These are phyloP conservation scores for Aureobasidium sp. DNA, from an alignment of 2,329 filamentous ascomycete species.

Conservation along the genomic window DNA sequence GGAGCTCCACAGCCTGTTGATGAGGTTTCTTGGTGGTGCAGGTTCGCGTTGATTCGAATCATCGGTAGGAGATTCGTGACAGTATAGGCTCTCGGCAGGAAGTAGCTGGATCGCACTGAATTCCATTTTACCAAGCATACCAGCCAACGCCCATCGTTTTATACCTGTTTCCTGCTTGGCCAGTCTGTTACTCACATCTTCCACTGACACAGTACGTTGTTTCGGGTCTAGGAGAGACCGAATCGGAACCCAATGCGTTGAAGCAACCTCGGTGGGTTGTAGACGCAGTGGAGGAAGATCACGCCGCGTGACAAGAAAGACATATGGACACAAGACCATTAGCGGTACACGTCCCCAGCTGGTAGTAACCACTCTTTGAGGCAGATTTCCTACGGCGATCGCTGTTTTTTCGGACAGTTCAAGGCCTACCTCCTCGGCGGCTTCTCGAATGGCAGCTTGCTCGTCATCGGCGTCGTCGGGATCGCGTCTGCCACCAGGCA, in stretches of 20 bases:
- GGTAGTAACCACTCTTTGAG: slow-evolving; percentile 59
- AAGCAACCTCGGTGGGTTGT: slow-evolving; percentile 63
- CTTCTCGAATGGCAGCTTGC: slow-evolving; percentile 57
- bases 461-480: slow-evolving; percentile 56
- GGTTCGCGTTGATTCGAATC: slow-evolving; percentile 8
- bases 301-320: slow-evolving; percentile 56
- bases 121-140: slow-evolving; percentile 58
- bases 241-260: slow-evolving; percentile 62
- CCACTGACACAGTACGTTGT: slow-evolving; percentile 55
- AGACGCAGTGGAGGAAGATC: slow-evolving; percentile 51
- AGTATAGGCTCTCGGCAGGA: slow-evolving; percentile 55
- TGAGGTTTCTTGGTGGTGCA: not conserved
- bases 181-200: slow-evolving; percentile 57
- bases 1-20: not conserved
- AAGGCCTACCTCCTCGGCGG: slow-evolving; percentile 58
- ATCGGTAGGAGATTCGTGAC: slow-evolving; percentile 35
- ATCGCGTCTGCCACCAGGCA: slow-evolving; percentile 62
- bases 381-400: slow-evolving; percentile 51
- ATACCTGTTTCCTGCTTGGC: slow-evolving; percentile 50
- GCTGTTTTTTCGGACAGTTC: slow-evolving; percentile 44
- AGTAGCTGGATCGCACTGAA: slow-evolving; percentile 58
- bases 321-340: slow-evolving; percentile 63
- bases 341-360: slow-evolving; percentile 60
- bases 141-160: slow-evolving; percentile 48
- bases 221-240: slow-evolving; percentile 53